Conservation (phyloP, 176 grass and related monocot species). For the Oryza glaberrima region DNA sequence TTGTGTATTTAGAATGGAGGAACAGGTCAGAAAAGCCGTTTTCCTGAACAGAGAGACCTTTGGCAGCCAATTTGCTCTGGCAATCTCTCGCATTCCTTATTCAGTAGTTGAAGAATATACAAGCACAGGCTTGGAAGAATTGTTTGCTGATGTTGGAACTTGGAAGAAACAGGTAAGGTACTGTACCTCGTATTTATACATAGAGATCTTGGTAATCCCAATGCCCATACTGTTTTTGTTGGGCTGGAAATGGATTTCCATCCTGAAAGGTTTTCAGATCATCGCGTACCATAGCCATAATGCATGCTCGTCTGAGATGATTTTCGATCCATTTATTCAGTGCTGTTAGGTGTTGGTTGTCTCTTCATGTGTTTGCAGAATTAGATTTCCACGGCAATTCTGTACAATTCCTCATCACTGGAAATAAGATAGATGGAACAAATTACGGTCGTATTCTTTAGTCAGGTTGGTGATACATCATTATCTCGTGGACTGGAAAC, state of each 20-base stretch:
- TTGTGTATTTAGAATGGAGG: not conserved
- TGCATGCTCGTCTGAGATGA: not conserved
- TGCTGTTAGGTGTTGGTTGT: not conserved
- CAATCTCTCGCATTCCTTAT: not conserved
- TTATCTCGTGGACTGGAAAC: constrained; percentile 28
- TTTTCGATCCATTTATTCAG: not conserved
- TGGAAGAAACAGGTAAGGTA: not conserved
- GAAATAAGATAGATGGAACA: constrained; percentile 3
- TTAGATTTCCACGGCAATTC: constrained; percentile 15
- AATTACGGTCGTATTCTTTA: constrained; percentile 3
- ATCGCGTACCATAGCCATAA: no score
- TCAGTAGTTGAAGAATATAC: not conserved
- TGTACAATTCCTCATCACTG: not conserved
- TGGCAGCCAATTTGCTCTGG: not conserved
- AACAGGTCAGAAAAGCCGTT: not conserved
- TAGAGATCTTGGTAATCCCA: not conserved
- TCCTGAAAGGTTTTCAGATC: not conserved
- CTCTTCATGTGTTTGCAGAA: not conserved
- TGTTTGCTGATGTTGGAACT: not conserved
- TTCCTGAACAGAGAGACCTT: not conserved
- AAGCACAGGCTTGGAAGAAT: not conserved
- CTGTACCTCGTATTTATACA: not conserved
- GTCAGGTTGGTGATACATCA: constrained; percentile 22
- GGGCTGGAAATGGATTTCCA: not conserved
- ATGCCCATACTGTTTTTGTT: not conserved